phyloP scores from a whole-genome alignment of 2,329 filamentous ascomycete genomes.

The Geosmithia flava region DNA sequence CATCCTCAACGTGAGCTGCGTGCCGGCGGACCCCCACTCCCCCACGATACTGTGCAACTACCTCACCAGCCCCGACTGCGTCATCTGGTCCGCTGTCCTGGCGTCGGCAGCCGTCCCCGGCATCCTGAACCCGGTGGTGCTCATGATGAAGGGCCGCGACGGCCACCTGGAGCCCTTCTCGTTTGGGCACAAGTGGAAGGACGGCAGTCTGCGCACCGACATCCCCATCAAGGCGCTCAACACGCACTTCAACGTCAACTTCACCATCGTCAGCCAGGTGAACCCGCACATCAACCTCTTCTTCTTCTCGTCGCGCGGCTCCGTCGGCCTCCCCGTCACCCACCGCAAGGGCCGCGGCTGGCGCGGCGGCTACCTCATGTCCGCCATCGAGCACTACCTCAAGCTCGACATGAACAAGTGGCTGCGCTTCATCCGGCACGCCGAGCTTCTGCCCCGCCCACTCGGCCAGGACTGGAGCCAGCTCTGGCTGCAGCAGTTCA shows the following conservation, averaged over 20 bases:
- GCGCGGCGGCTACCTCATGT: constrained; percentile 90
- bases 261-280: constrained; percentile 78
- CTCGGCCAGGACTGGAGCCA: constrained; percentile 94
- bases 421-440: constrained; percentile 85
- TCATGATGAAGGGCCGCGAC: constrained; percentile 75
- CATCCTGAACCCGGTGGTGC: constrained; percentile 87
- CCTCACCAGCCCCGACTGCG: constrained; percentile 87
- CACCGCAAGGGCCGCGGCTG: constrained; percentile 88
- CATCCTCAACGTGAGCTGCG: constrained; percentile 90
- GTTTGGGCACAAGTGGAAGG: constrained; percentile 99
- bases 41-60: constrained; percentile 90
- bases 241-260: constrained; percentile 96
- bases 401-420: constrained; percentile 97
- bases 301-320: constrained; percentile 91
- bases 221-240: constrained; percentile 92
- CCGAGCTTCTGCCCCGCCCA: constrained; percentile 82
- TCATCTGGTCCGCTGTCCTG: constrained; percentile 94
- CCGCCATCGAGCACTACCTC: constrained; percentile 84
- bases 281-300: constrained; percentile 98
- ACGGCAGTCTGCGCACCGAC: constrained; percentile 85
- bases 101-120: constrained; percentile 93
- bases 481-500: constrained; percentile 91
- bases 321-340: constrained; percentile 85
- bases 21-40: constrained; percentile 90
- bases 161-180: constrained; percentile 78